Conservation (phyloP, 129 eudicot genomes). For the Helichrysum umbraculigerum region DNA sequence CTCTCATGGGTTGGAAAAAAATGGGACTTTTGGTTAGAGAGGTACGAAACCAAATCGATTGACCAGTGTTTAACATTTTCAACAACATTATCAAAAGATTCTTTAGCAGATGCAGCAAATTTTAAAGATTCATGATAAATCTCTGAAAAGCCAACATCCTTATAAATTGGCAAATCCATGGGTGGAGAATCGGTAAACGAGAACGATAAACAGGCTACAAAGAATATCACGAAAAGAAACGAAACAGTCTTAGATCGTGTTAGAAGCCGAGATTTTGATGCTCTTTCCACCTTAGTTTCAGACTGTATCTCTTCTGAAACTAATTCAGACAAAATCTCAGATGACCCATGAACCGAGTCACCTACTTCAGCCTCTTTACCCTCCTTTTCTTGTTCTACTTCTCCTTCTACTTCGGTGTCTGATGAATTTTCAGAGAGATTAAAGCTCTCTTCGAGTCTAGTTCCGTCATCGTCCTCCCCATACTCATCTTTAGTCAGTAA, state of each 20-base stretch:
- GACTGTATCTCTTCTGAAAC: constrained; percentile 29
- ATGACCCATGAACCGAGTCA: constrained; percentile 32
- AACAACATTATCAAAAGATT: constrained; percentile 35
- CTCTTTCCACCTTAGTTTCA: constrained; percentile 21
- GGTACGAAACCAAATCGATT: constrained; percentile 33
- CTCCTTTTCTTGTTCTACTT: constrained; percentile 17
- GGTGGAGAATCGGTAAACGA: constrained; percentile 39
- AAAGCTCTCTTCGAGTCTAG: constrained; percentile 47
- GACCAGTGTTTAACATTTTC: constrained; percentile 42
- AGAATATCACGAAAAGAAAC: constrained; percentile 42
- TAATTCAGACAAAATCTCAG: constrained; percentile 39
- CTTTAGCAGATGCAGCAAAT: constrained; percentile 41
- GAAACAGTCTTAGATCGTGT: constrained; percentile 40
- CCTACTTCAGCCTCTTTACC: constrained; percentile 27
- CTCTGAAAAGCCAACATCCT: constrained; percentile 37
- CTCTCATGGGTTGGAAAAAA: constrained; percentile 21
- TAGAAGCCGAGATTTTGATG: constrained; percentile 31
- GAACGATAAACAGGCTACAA: constrained; percentile 46
- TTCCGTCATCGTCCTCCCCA: constrained; percentile 38
- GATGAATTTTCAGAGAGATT: constrained; percentile 52
- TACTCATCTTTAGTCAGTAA: constrained; percentile 38
- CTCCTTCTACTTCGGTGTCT: constrained; percentile 45
- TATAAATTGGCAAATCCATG: constrained; percentile 26
- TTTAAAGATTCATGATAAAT: constrained; percentile 43
- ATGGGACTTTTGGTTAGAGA: constrained; percentile 37